Evolutionary conservation across 495 filamentous ascomycete genomes (phyloP).

Genomic region (Podospora comata): DNA sequence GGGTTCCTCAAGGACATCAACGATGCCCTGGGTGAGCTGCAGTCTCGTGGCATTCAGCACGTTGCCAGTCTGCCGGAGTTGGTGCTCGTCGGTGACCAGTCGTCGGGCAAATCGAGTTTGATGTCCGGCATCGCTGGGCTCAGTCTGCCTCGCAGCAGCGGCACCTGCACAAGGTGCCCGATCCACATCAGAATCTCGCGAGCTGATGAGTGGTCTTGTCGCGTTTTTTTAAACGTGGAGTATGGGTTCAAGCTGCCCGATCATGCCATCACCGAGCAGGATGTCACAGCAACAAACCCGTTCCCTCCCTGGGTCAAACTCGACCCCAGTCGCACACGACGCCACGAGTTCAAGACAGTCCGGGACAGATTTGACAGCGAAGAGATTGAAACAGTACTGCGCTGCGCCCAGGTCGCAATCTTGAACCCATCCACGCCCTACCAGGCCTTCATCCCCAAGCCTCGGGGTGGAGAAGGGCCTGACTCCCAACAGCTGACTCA

Average conservation of each 20-base stretch:
- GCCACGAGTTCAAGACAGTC: conserved; percentile 45
- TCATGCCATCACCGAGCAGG: conserved; percentile 31
- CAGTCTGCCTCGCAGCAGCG: conserved; percentile 63
- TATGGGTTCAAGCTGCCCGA: conserved; percentile 46
- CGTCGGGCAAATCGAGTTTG: conserved; percentile 73
- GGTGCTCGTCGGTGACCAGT: conserved; percentile 77
- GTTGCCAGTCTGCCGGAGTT: conserved; percentile 68
- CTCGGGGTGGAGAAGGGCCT: conserved; percentile 21
- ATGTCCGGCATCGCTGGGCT: conserved; percentile 81
- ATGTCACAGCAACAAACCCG: conserved; percentile 40
- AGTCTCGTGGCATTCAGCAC: conserved; percentile 47
- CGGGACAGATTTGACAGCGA: conserved; percentile 37
- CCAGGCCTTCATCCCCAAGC: conserved; percentile 49
- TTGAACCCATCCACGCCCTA: conserved; percentile 54
- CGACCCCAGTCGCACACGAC: conserved; percentile 20
- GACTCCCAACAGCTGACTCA: conserved; percentile 36
- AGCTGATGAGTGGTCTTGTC: conserved; percentile 59
- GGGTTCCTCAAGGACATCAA: conserved; percentile 43
- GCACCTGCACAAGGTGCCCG: conserved; percentile 73
- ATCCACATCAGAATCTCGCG: conserved; percentile 71
- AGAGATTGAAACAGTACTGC: conserved; percentile 57
- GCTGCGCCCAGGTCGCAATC: conserved; percentile 69
- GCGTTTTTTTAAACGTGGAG: conserved; percentile 56
- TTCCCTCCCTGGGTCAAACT: conserved; percentile 47
- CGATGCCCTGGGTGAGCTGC: conserved; percentile 47